Evolutionary conservation across 1,284 basidiomycete species (phyloP), one percentile per base, ranked within the genome.

Genomic region (Malassezia yamatoensis): DNA sequence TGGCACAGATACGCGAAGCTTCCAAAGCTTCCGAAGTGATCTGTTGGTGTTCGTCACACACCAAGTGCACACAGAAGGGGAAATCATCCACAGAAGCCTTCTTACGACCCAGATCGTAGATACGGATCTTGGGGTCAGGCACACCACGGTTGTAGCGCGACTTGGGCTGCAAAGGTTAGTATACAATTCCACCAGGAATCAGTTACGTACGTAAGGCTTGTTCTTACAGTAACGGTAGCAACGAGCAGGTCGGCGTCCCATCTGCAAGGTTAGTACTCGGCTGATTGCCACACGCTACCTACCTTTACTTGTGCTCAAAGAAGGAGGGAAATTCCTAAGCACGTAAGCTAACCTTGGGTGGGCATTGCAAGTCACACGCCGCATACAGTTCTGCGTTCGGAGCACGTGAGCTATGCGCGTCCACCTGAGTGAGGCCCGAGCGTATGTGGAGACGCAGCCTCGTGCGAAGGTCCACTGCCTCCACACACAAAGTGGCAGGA

Each of bases 41-140:
- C 77, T 98, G 91, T 78, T 98, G 91, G 78, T 96, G 94, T 80
- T 96, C 93, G 75, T 96, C 90, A 56, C 90, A 96, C 62, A 96
- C 93, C 60, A 96, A 82, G 79, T 94, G 90, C 77, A 83, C 85
- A 63, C 74, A 74, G 72, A 75, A 74, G 65, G 90, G 90, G 83
- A 96, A 96, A 77, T 96, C 93, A 78, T 96, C 90, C 70, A 77
- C 76, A 56, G 84, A 85, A 59, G 91, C 91, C 78, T 84, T 87
- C 81, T 96, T 96, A 70, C 90, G 87, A 58, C 90, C 90, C 52
- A 96, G 81, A 79, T 96, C 90, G 79, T 65, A 74, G 66, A 74
- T 74, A 46, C 72, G 72, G 69, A 74, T 73, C 72, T 73, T 73
- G 53, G 71, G 68, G 66, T 73, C 71, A 56, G 71, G 71, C 38